A percentile compares a stretch with the other conserved stretches of the same genome.
phyloP scores from a whole-genome alignment of 2,329 filamentous ascomycete species.

The Aspergillus brasiliensis region DNA sequence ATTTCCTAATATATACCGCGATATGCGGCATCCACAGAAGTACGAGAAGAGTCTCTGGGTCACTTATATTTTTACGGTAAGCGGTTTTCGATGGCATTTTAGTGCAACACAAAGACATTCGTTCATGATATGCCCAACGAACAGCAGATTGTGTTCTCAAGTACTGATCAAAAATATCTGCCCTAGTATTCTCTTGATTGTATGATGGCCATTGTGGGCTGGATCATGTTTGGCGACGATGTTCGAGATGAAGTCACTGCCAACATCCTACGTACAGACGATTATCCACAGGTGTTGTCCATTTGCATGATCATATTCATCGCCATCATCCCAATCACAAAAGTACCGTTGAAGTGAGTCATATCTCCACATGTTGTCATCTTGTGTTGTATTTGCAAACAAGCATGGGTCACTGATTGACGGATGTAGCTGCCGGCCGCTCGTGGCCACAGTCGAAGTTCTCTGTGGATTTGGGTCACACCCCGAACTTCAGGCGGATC shows the following conservation, averaged over 20 bases:
- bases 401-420: conserved; percentile 21
- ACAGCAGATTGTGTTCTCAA: neutral
- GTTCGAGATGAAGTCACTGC: conserved; percentile 87
- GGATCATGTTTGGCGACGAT: conserved; percentile 93
- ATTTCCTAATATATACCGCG: conserved; percentile 82
- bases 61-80: conserved; percentile 82
- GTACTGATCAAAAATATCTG: conserved; percentile 13
- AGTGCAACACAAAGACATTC: too few relatives aligned
- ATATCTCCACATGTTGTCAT: neutral
- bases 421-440: conserved; percentile 67
- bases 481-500: conserved; percentile 32
- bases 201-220: conserved; percentile 77
- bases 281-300: conserved; percentile 74
- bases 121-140: neutral
- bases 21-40: conserved; percentile 80
- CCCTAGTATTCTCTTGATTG: conserved; percentile 74
- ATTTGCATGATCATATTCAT: conserved; percentile 82
- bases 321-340: conserved; percentile 90
- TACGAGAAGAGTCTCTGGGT: conserved; percentile 73
- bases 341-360: conserved; percentile 77
- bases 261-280: conserved; percentile 75
- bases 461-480: conserved; percentile 70
- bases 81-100: conserved; percentile 24
- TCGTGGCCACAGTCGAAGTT: conserved; percentile 82
- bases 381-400: neutral